Base-by-base conservation (phyloP, 2,329 filamentous ascomycete genomes). In the Hymenotorrendiella dingleyae region DNA sequence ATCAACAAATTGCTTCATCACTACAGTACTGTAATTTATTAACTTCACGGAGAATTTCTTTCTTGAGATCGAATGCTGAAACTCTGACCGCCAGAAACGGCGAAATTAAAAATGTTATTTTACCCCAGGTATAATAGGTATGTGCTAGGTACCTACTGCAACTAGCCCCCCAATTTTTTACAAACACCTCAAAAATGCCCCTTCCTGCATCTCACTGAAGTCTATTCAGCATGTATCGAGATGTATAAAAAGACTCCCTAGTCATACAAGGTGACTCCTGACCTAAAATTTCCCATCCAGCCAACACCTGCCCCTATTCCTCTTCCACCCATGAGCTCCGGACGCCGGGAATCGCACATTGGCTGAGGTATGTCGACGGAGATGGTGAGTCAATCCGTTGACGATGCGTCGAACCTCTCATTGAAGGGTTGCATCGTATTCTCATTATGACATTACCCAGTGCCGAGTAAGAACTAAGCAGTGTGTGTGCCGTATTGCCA, bases 261-360 rank as follows among this genome's bases (percentile, higher is more conserved):
- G 44, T 49, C 44, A 47, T 49, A 49, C 47, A 49, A 43, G 29
- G 28, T 45, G 44, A 45, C 36, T 40, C 23, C 17, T 16, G 26
- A 40, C 23, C 23, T 36, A 35, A 20, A 14, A 9, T 38, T 16
- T 24, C 14, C 20, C 21, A 43, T 17, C 33, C 19, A 4, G 28
- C 28, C 21, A 28, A 14, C 34, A 26, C 43, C 28, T 27, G 17
- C 14, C 35, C 34, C 26, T 24, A 30, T 28, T 26, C 28, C 29
- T 40, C 28, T 24, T 35, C 17, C 41, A 27, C 26, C 38, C 30
- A 16, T 24, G 27, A 36, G 28, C 24, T 21, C 35, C 27, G 21
- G 35, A 42, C 43, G 43, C 45, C 45, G 26, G 30, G 24, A 11
- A 30, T 24, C n/a, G 8, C n/a, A n/a, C 42, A 36, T 21, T 34